These are phyloP conservation scores for Melampsora americana DNA, from an alignment of 1,284 basidiomycete genomes.

Conservation along the genomic window DNA sequence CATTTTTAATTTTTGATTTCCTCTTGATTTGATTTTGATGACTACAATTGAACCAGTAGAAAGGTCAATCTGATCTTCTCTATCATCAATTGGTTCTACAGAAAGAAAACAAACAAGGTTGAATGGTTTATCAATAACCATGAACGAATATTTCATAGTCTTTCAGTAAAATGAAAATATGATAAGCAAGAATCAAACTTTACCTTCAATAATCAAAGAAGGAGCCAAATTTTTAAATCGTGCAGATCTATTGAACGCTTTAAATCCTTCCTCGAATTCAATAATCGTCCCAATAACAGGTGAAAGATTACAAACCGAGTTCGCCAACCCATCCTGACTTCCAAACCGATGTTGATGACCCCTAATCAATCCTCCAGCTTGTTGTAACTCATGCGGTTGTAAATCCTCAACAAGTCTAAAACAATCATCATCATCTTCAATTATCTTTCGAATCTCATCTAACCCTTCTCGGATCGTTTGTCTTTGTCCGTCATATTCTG, in stretches of 20 bases:
- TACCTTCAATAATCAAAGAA: not conserved
- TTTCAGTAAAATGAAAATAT: too few relatives aligned
- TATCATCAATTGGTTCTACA: not conserved
- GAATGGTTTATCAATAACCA: not conserved
- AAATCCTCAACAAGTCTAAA: not conserved
- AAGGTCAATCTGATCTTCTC: not conserved
- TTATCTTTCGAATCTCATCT: not conserved
- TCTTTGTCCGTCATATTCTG: slow-evolving; percentile 24
- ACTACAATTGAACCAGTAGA: slow-evolving; percentile 4
- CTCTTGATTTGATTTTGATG: not conserved
- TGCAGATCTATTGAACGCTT: not conserved
- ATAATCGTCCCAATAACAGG: not conserved
- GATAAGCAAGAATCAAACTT: slow-evolving; percentile 4
- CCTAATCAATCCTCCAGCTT: not conserved
- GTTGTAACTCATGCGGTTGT: not conserved
- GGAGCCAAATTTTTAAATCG: not conserved
- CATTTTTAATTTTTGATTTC: not conserved
- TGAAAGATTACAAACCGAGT: not conserved
- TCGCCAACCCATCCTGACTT: not conserved
- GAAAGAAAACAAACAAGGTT: not conserved
- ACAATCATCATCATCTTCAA: not conserved
- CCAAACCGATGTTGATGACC: not conserved
- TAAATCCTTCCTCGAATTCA: not conserved
- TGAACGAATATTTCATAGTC: not conserved
- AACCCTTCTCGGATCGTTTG: not conserved